phyloP scores from a whole-genome alignment of 441 rosid genomes.

The Breynia disticha region DNA sequence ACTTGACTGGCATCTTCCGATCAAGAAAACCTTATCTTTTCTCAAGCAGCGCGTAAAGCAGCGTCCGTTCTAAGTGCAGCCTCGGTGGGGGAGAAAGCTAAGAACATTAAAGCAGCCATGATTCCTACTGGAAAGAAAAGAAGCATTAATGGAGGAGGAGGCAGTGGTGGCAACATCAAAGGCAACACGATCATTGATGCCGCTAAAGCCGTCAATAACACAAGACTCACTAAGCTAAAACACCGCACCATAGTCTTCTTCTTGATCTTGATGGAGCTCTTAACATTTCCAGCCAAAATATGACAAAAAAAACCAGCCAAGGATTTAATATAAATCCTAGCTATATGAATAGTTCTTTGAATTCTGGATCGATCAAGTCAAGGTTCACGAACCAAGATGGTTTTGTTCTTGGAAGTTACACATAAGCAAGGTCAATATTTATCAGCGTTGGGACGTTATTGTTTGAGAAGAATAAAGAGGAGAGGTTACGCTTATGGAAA shows the following conservation, averaged over 20 bases:
- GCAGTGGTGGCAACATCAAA: constrained; percentile 37
- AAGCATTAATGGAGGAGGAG: constrained; percentile 44
- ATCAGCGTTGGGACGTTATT: too few species aligned
- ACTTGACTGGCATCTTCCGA: too few species aligned
- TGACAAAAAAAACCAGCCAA: too few species aligned
- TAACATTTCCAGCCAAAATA: background rate
- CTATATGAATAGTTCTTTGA: too few species aligned
- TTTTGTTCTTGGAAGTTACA: too few species aligned
- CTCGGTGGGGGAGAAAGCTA: constrained; percentile 34
- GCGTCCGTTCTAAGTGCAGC: constrained; percentile 7
- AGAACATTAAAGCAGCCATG: constrained; percentile 45
- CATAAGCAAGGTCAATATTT: too few species aligned
- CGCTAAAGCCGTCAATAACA: constrained; percentile 22
- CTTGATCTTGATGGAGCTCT: background rate
- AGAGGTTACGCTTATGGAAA: too few species aligned
- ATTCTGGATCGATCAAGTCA: too few species aligned
- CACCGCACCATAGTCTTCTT: constrained; percentile 19
- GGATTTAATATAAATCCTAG: too few species aligned
- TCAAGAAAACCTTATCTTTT: background rate
- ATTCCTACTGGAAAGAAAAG: constrained; percentile 42
- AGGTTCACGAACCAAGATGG: too few species aligned
- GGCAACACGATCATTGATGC: constrained; percentile 33
- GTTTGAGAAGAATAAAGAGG: too few species aligned
- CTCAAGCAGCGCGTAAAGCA: constrained; percentile 4
- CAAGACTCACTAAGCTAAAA: constrained; percentile 19